phyloP scores from a whole-genome alignment of 2,329 filamentous ascomycete genomes.

The Talaromyces sp. region DNA sequence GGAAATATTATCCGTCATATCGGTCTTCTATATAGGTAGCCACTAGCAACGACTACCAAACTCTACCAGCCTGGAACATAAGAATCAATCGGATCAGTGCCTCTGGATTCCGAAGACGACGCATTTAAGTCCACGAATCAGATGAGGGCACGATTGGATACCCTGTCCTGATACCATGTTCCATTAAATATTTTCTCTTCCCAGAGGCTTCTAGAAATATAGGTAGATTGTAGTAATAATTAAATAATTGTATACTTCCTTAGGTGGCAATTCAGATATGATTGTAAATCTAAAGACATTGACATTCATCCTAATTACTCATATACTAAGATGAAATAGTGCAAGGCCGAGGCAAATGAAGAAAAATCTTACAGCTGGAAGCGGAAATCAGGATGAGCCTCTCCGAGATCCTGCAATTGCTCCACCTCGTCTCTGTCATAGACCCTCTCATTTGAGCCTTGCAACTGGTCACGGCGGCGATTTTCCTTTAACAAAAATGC shows the following conservation, averaged over 20 bases:
- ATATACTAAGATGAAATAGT: background rate
- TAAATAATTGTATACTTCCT: background rate
- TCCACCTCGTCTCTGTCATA: slow-evolving; percentile 14
- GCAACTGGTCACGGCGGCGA: slow-evolving; percentile 14
- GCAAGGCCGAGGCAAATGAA: background rate
- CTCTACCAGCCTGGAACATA: background rate
- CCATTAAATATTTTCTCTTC: background rate
- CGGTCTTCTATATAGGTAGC: background rate
- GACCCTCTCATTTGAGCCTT: background rate
- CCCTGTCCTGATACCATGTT: background rate
- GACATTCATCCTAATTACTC: background rate
- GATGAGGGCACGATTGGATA: no score
- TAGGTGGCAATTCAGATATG: background rate
- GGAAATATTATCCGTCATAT: background rate
- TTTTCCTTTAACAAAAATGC: slow-evolving; percentile 16
- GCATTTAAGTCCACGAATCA: background rate
- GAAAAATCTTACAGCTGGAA: slow-evolving; percentile 18
- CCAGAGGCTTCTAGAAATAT: background rate
- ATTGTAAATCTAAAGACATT: background rate
- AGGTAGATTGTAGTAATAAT: background rate
- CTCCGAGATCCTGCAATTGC: slow-evolving; percentile 19
- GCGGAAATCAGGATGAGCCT: slow-evolving; percentile 20
- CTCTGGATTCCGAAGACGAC: background rate
- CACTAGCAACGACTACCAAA: background rate
- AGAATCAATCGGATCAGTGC: background rate